Base-by-base conservation (phyloP, 306 rosid species). In the Bauhinia variegata region DNA sequence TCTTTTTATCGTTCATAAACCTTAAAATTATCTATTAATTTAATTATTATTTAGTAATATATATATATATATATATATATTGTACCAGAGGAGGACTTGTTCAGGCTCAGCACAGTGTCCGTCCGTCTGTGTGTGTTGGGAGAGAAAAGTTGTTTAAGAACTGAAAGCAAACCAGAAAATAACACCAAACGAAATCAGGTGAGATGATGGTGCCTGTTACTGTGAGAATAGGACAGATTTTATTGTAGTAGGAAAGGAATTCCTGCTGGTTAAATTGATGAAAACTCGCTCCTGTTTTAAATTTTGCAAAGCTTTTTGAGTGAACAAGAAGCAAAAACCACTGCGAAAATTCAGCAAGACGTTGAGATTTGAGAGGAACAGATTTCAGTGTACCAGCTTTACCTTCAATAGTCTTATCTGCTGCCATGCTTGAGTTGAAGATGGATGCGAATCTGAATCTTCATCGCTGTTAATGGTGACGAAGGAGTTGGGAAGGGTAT, bases 141-240 rank as follows among this genome's bases (percentile, higher is more conserved):
- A 13, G 77, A 60, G 58, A 53, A 36, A 43, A 34, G 17, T 32
- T 52, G 23, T 31, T 32, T 78, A 64, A 85, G 84, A 74, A 82
- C 83, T 79, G 75, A 78, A 13, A 61, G 57, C 48, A 31, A 68
- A 13, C n/a, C 19, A 62, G 68, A 64, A 53, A 67, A 65, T 71
- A 65, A 70, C 31, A 58, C 48, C 46, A 55, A 50, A 79, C 52
- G 54, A 51, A 36, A 30, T 34, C 44, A 46, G 63, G 60, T 47
- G 46, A 34, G 28, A 23, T 61, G 70, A 61, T 63, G 77, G 74
- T 32, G 65, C 68, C 65, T 60, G 37, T 49, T 63, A 36, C 58
- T 15, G 39, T 3, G 7, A 28, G 4, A 47, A 28, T 23, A 23
- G 28, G 28, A 23, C 28, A 52, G 51, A 43, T 78, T 75, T 51